phyloP scores from a whole-genome alignment of 106 monocot species.

The Vanilla planifolia region DNA sequence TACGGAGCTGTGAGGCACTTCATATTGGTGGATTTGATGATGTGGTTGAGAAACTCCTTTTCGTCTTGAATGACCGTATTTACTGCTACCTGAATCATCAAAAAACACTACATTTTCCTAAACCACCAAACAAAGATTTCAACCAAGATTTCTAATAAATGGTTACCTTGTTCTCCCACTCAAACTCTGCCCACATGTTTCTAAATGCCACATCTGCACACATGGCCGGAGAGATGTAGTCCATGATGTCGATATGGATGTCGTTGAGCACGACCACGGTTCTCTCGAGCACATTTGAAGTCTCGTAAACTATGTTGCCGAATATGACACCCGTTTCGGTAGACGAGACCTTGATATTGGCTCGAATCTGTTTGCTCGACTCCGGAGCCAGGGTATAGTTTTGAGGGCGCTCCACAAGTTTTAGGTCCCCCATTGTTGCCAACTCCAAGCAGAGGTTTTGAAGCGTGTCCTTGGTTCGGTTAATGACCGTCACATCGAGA shows the following conservation, averaged over 20 bases:
- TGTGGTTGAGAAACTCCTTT: constrained; percentile 81
- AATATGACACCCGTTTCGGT: constrained; percentile 97
- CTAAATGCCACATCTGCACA: constrained; percentile 88
- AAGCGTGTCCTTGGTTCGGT: constrained; percentile 83
- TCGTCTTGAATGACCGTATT: constrained; percentile 83
- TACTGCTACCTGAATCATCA: constrained; percentile 65
- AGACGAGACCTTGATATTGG: constrained; percentile 94
- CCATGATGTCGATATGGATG: constrained; percentile 97
- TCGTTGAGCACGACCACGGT: constrained; percentile 85
- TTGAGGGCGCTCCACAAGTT: constrained; percentile 90
- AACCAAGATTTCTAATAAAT: neutral
- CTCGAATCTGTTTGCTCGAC: constrained; percentile 74
- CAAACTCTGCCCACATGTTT: constrained; percentile 95
- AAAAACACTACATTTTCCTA: neutral
- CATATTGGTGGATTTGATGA: constrained; percentile 95
- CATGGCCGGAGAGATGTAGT: constrained; percentile 82
- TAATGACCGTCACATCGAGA: constrained; percentile 89
- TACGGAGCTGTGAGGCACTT: constrained; percentile 93
- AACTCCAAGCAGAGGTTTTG: constrained; percentile 88
- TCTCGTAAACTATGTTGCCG: constrained; percentile 94
- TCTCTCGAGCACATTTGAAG: constrained; percentile 81
- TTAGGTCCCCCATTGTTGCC: constrained; percentile 91
- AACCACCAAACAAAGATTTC: neutral
- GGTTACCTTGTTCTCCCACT: constrained; percentile 96
- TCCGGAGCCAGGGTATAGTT: constrained; percentile 89